These are phyloP conservation scores for Calocybe cyanea DNA, from an alignment of 768 basidiomycete genomes.

Conservation along the genomic window DNA sequence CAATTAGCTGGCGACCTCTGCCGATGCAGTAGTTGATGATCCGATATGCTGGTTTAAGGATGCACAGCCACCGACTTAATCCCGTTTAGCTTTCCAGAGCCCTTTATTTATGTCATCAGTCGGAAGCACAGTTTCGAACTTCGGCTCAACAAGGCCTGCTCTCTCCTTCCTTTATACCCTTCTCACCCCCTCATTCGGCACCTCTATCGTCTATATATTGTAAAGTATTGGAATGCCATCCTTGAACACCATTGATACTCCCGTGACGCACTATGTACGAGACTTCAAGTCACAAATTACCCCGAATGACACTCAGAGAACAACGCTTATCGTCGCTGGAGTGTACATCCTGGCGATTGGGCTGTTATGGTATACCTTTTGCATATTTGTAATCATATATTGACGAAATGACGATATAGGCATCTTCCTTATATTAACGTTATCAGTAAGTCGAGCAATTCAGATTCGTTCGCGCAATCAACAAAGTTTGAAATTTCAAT, in stretches of 20 bases:
- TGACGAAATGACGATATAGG: slow-evolving; percentile 35
- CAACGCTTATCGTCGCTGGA: slow-evolving; percentile 77
- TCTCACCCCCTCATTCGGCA: too few relatives aligned
- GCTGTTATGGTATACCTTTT: slow-evolving; percentile 64
- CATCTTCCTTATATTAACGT: slow-evolving; percentile 71
- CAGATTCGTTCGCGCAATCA: not conserved
- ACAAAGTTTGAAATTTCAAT: not conserved
- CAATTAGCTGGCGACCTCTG: too few relatives aligned
- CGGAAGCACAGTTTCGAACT: too few relatives aligned
- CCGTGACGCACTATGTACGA: slow-evolving; percentile 26
- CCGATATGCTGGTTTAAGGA: not conserved
- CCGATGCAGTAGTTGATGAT: not conserved
- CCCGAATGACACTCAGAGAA: slow-evolving; percentile 69
- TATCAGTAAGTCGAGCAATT: slow-evolving; percentile 54
- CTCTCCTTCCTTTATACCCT: not conserved
- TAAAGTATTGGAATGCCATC: slow-evolving; percentile 8
- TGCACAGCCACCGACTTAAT: too few relatives aligned
- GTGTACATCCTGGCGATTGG: slow-evolving; percentile 70
- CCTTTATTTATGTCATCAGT: too few relatives aligned
- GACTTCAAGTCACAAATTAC: slow-evolving; percentile 44
- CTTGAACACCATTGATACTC: slow-evolving; percentile 5
- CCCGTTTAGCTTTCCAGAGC: too few relatives aligned
- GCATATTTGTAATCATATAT: not conserved
- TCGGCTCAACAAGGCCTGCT: too few relatives aligned
- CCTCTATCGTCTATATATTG: too few relatives aligned